Evolutionary conservation across 2,329 filamentous ascomycete species (phyloP).

Genomic region (Phaeosphaeria sp.): DNA sequence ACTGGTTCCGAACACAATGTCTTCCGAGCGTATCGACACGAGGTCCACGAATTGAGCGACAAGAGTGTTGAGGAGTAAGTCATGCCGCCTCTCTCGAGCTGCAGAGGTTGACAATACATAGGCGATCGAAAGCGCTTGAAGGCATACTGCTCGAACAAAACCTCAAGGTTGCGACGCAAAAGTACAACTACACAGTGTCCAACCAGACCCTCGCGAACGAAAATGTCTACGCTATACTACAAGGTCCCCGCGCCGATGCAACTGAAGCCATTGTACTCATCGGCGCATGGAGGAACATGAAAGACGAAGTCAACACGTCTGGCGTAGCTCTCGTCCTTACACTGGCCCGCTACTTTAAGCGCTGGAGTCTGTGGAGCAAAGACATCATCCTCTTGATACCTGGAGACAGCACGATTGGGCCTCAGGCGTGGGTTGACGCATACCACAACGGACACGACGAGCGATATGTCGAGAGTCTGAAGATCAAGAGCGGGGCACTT

Average conservation of each 20-base stretch:
- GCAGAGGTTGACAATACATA: conserved; percentile 45
- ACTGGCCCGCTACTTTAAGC: conserved; percentile 91
- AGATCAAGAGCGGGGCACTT: conserved; percentile 89
- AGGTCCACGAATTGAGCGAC: conserved; percentile 70
- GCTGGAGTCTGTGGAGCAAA: conserved; percentile 98
- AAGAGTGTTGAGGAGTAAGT: conserved; percentile 47
- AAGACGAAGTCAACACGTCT: conserved; percentile 79
- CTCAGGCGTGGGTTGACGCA: conserved; percentile 96
- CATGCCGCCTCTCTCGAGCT: not conserved
- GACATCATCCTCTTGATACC: conserved; percentile 94
- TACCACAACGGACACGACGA: conserved; percentile 90
- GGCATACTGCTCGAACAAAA: conserved; percentile 79
- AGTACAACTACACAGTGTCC: conserved; percentile 82
- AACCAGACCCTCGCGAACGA: conserved; percentile 78
- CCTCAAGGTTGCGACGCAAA: conserved; percentile 85
- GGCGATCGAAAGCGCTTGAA: conserved; percentile 71
- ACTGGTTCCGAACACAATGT: conserved; percentile 94
- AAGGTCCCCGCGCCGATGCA: conserved; percentile 92
- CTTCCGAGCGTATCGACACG: conserved; percentile 86
- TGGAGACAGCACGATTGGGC: conserved; percentile 85
- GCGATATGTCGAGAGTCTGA: conserved; percentile 72
- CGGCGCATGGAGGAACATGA: conserved; percentile 84
- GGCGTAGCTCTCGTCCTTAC: conserved; percentile 87
- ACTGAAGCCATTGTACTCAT: conserved; percentile 96
- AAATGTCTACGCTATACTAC: conserved; percentile 92